Evolutionary conservation across 2,329 filamentous ascomycete species (phyloP).

Genomic region (Arthrobotrys iridis): DNA sequence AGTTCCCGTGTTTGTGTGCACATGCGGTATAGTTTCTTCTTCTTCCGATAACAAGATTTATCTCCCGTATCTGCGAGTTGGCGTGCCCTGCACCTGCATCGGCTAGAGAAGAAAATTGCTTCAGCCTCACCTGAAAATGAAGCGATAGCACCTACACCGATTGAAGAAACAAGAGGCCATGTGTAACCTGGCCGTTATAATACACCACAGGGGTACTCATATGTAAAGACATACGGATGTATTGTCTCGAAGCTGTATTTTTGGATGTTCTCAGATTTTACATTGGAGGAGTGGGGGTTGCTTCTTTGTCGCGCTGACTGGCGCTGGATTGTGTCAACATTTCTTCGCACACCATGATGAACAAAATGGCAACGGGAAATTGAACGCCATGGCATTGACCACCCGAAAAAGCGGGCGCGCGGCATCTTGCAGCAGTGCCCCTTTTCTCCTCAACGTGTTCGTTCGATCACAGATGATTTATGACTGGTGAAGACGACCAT

Average conservation of each 20-base stretch:
- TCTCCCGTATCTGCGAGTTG: slow-evolving; percentile 1
- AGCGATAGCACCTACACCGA: neutral
- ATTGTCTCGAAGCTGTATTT: too few relatives aligned
- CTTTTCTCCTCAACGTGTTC: slow-evolving; percentile 16
- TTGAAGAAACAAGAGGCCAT: neutral
- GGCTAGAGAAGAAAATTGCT: neutral
- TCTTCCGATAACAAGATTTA: slow-evolving; percentile 1
- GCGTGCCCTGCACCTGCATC: slow-evolving; percentile 14
- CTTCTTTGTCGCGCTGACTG: neutral
- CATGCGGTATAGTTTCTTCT: neutral
- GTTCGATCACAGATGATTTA: slow-evolving; percentile 25
- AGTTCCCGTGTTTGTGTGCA: neutral
- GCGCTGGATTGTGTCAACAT: neutral
- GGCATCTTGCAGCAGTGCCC: slow-evolving; percentile 42
- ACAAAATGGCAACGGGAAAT: slow-evolving; percentile 32
- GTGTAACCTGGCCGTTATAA: slow-evolving; percentile 22
- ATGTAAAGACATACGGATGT: too few relatives aligned
- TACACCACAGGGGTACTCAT: neutral
- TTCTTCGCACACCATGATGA: neutral
- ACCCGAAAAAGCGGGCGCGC: slow-evolving; percentile 41
- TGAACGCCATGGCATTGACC: slow-evolving; percentile 35
- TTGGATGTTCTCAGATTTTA: neutral
- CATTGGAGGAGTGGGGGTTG: neutral
- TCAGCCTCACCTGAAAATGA: slow-evolving; percentile 47
- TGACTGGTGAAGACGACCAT: neutral